Evolutionary conservation across 1,139 yeast species (phyloP), one percentile per base, ranked within the genome.

Genomic region (Yamadazyma oceani): DNA sequence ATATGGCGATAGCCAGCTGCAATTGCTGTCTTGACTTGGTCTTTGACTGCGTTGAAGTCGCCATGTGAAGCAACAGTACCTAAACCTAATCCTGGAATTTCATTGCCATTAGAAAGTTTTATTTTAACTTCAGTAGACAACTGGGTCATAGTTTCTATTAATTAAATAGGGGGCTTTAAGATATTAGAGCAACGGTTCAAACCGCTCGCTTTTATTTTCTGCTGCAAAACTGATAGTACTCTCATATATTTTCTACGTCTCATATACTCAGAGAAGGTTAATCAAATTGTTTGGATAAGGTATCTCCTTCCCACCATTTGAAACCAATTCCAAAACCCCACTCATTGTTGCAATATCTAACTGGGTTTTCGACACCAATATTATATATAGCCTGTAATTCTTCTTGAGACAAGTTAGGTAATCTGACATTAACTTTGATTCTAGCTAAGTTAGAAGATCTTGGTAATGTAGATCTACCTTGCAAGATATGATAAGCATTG

Each of bases 351-450:
- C 49, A 51, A 42, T 64, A 62, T 42, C 74, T 55, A 22, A 44
- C 60, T 15, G 82, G 80, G 13, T 73, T 50, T 3, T 62, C 53
- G 1, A 17, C 50, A 6, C 84, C 84, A 35, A 70, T 43, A 19
- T 67, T 44, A 43, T 73, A 73, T 39, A 79, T 55, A 5, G 48
- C 47, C 0, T 51, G 50, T 32, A 78, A 49, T 23, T 78, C 84
- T 13, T 72, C 72, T 16, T 56, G 45, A 1, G 73, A 57, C 35
- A 77, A 55, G 7, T 62, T 62, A 2, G 75, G 75, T 36, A 73
- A 57, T 31, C 54, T 47, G 4, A 56, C 44, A 31, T 50, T 62
- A 1, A 53, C 50, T 42, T 52, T 60, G 38, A 68, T 65, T 49
- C 73, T 57, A 14, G 62, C 64, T 34, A 62, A 53, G 37, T 68